These are phyloP conservation scores for Beauveria rudraprayagi DNA, from an alignment of 2,329 filamentous ascomycete genomes.

Conservation along the genomic window DNA sequence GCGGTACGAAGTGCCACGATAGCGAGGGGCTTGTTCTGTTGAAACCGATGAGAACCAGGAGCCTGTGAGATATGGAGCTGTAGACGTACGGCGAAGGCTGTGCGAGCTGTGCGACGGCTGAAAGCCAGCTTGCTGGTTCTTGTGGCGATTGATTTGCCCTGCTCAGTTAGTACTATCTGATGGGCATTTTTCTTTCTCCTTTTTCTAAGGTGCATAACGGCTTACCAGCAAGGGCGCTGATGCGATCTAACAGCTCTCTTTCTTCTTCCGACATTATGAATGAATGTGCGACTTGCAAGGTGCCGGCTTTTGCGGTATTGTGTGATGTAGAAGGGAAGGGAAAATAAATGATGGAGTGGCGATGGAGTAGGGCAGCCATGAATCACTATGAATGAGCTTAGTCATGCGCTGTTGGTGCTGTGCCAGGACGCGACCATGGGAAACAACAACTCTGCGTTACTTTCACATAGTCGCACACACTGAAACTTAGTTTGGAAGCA, in stretches of 20 bases:
- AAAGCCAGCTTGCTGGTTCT: conserved; percentile 49
- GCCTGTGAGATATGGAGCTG: neutral
- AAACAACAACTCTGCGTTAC: neutral
- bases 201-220: neutral
- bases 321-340: neutral
- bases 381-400: neutral
- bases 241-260: conserved; percentile 45
- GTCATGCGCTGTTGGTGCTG: neutral
- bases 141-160: conserved; percentile 78
- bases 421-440: neutral
- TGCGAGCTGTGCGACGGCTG: conserved; percentile 18
- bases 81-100: neutral
- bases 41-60: neutral
- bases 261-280: conserved; percentile 39
- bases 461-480: too few relatives aligned
- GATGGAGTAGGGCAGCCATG: neutral
- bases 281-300: neutral
- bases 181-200: conserved; percentile 3
- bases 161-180: conserved; percentile 18
- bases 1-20: conserved; percentile 25
- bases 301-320: neutral
- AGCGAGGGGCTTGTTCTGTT: conserved; percentile 26
- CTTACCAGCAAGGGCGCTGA: conserved; percentile 43
- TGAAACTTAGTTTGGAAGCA: too few relatives aligned
- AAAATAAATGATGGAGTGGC: neutral